Base-by-base conservation (phyloP, 2,329 filamentous ascomycete species). In the Fusarium solani-melongenae region DNA sequence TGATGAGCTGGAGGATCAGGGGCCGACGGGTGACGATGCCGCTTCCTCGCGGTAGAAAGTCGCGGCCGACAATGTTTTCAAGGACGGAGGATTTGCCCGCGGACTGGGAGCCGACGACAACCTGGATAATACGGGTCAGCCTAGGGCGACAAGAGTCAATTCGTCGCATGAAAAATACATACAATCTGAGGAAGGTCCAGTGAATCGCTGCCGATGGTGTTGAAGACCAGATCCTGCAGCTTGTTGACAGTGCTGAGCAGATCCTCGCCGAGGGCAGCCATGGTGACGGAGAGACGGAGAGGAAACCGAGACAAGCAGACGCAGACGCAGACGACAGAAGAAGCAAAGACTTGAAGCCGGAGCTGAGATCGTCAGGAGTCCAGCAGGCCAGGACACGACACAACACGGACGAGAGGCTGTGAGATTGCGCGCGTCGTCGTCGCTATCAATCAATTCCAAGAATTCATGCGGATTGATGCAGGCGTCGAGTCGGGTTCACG, bases 171-270 rank as follows among this genome's bases (percentile, higher is more conserved):
- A 57, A 53, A 61, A 51, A 46, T 73, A 86, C 91, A 81, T 92
- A 98, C 96, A 89, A 99, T 99, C 86, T 99, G 96, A 67, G 96
- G 96, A 66, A 99, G 88, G 85, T 99, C 96, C 70, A 99, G 90
- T 62, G 96, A 98, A 84, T 99, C 96, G 87, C 95, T 98, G 84
- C 96, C 96, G 84, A 99, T 99, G 77, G 96, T 99, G 86, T 99
- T 99, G 88, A 99, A 99, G 81, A 99, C 96, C 81, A 99, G 86
- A 84, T 98, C 96, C 85, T 99, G 96, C 80, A 99, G 89, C 88
- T 97, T 97, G 88, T 99, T 99, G 86, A 99, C 96, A 75, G 95
- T 97, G 78, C 91, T 91, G 82, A 99, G 91, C 84, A 99, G 88
- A 85, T 99, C 95, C 85, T 99, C 96, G 81, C 96, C 96, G 79